Evolutionary conservation across 2,329 filamentous ascomycete genomes (phyloP), one percentile per base, ranked within the genome.

Genomic region (Nigrospora sphaerica): DNA sequence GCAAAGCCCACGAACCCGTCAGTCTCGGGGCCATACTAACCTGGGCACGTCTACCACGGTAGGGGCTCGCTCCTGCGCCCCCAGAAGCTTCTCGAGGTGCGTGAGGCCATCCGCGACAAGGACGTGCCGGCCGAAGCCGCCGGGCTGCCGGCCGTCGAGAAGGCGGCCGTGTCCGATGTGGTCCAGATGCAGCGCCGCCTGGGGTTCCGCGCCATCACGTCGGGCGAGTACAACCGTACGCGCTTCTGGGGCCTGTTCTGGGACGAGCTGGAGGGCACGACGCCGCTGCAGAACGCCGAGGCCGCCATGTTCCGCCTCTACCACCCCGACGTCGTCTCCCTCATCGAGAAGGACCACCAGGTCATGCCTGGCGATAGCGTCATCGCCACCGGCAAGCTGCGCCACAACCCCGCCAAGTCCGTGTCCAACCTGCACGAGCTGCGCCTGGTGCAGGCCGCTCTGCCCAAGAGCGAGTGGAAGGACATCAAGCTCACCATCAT

Each of bases 51-150:
- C 23, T 28, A 28, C 23, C 7, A 10, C 23, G 23, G 23, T 28
- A 28, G 23, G 56, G 86, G 85, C 55, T 88, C 84, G 13, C 72
- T 89, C 32, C 77, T 88, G 38, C 81, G 86, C n/a, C 85, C 85
- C 7, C 68, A 83, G 49, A 69, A 77, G 46, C 73, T 88, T 46
- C 70, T 85, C 33, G 70, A 80, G 44, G 78, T 77, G 50, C 81
- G 85, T 54, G 75, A 78, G 50, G 59, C 61, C 43, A 75, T 81
- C 49, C 80, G 83, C 52, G 75, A 79, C 46, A 78, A 78, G 48
- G 68, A 77, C 53, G 61, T 74, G 37, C 66, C 71, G 9, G 60
- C 71, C 42, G 74, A 83, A 49, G 73, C 23, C 32, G 42, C 69
- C 28, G 70, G 69, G 3, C 74, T 90, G 11, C 68, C 68, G 2